Base-by-base conservation (phyloP, 345 rosid genomes). In the Eucalyptus pauciflora region DNA sequence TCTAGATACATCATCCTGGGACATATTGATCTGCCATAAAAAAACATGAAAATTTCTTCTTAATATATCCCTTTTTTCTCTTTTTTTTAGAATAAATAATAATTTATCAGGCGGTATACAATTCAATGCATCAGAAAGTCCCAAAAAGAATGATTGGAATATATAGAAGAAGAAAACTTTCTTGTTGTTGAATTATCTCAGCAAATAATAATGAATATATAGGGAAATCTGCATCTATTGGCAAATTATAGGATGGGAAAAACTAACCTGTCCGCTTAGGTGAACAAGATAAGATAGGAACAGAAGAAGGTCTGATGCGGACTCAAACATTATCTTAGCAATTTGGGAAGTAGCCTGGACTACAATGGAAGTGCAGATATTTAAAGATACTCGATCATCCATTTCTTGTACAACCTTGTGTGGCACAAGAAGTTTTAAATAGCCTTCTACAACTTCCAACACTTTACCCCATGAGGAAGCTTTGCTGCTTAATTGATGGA, bases 311-410 rank as follows among this genome's bases (percentile, higher is more conserved):
- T 97, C 98, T 71, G 94, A 89, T 83, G 99, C 94, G 88, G 96
- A 95, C 93, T 97, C 99, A 92, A 97, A 95, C 98, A 97, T 98
- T 86, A 91, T 92, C 93, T 93, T 95, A 27, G 94, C 96, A 93
- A 95, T 94, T 94, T 96, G 99, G 87, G 96, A 93, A 90, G 96
- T 92, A 71, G 99, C 96, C 91, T 95, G 99, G 90, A 96, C 94
- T 90, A 96, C 87, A 89, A 95, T 90, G 89, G 94, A 91, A 87
- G 93, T 88, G 79, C 90, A 90, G 86, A 93, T 90, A 92, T 92
- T 92, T 89, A 91, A 92, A 90, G 93, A 89, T 90, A 89, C 90
- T 90, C 91, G 93, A 88, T 92, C 92, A 89, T 90, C 94, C 88
- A 90, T 54, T 49, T 91, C 91, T 87, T 95, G 94, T 85, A 90